Conservation (phyloP, 306 rosid species). For the Lupinus albus region DNA sequence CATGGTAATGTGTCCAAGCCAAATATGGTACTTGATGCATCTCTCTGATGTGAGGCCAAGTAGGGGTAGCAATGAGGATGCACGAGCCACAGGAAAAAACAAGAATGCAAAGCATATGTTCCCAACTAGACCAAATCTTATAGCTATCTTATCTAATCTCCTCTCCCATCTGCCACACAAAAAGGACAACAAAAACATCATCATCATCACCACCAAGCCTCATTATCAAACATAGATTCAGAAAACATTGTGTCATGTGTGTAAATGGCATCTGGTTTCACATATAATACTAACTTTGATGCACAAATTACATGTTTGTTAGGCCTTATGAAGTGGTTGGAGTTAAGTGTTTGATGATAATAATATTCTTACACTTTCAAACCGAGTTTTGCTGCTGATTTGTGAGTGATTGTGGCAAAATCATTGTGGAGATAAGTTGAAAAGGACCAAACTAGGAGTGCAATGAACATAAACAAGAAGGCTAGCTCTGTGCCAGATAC, state of each 20-base stretch:
- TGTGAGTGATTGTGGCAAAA: slow-evolving; percentile 44
- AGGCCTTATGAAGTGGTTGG: not conserved
- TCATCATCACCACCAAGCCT: not conserved
- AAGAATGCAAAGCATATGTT: slow-evolving; percentile 61
- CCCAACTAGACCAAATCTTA: slow-evolving; percentile 60
- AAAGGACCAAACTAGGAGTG: slow-evolving; percentile 64
- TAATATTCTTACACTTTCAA: slow-evolving; percentile 54
- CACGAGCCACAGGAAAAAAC: slow-evolving; percentile 78
- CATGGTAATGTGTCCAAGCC: slow-evolving; percentile 73
- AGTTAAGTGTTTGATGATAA: not conserved
- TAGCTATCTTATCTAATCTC: slow-evolving; percentile 44
- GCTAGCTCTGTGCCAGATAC: slow-evolving; percentile 58
- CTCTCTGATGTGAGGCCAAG: slow-evolving; percentile 72
- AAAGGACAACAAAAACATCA: not conserved
- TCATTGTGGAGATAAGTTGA: slow-evolving; percentile 44
- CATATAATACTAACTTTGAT: not conserved
- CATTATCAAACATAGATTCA: not conserved
- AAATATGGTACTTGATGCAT: slow-evolving; percentile 75
- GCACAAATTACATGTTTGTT: not conserved
- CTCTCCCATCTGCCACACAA: slow-evolving; percentile 58
- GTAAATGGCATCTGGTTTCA: too few species aligned
- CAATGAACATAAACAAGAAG: slow-evolving; percentile 61
- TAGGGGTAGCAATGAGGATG: slow-evolving; percentile 70
- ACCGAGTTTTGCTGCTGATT: slow-evolving; percentile 47
- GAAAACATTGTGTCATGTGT: too few species aligned